Conservation (phyloP, 2,329 filamentous ascomycete species). For the Pyrenochaeta sp. region DNA sequence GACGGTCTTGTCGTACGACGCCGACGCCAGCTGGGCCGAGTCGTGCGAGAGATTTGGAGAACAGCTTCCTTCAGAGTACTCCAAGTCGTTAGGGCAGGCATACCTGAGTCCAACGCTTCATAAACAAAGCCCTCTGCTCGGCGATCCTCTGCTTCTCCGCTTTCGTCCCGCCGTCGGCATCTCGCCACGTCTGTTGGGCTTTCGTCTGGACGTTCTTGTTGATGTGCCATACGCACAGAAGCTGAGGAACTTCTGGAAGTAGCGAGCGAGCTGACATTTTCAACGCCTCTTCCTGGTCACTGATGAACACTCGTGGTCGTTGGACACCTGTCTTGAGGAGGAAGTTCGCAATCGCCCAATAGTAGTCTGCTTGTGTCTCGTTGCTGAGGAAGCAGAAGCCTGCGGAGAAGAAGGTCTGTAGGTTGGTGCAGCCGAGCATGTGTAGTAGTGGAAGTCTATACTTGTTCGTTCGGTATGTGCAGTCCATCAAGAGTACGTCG, state of each 20-base stretch:
- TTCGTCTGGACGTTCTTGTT: conserved; percentile 24
- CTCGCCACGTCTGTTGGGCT: conserved; percentile 15
- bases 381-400: conserved; percentile 21
- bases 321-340: conserved; percentile 17
- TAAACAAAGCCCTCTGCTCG: conserved; percentile 10
- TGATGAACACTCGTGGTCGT: conserved; percentile 19
- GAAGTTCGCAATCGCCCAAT: conserved; percentile 17
- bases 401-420: conserved; percentile 22
- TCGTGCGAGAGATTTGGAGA: conserved; percentile 1
- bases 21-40: conserved; percentile 12
- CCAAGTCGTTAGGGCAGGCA: neutral
- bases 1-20: conserved; percentile 4
- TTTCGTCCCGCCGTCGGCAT: conserved; percentile 14
- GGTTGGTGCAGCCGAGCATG: conserved; percentile 18
- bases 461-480: neutral
- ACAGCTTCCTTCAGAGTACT: no score
- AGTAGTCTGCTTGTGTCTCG: conserved; percentile 14
- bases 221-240: conserved; percentile 16
- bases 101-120: conserved; percentile 22
- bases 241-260: conserved; percentile 15
- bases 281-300: conserved; percentile 18
- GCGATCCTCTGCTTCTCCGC: conserved; percentile 16
- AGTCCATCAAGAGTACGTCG: no score
- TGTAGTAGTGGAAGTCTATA: conserved; percentile 18
- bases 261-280: conserved; percentile 13